phyloP scores from a whole-genome alignment of 768 basidiomycete species.

The Tulasnella sp. region DNA sequence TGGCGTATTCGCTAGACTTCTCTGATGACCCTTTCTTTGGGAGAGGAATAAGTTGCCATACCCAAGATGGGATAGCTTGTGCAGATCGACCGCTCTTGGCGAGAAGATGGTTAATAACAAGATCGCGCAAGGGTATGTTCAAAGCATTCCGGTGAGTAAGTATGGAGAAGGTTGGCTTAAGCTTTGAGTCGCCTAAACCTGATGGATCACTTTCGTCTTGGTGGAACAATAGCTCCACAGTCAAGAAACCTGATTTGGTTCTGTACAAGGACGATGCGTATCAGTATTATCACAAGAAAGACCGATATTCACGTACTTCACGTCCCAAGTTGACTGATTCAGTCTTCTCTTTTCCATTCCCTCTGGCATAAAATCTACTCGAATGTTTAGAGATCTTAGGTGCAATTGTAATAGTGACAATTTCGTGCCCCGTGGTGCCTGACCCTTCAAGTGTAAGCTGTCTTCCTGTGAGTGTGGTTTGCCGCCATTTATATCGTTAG shows the following conservation, averaged over 20 bases:
- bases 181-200: constrained; percentile 27
- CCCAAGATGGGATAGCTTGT: constrained; percentile 34
- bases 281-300: not conserved
- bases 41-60: constrained; percentile 37
- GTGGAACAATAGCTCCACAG: constrained; percentile 63
- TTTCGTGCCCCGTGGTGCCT: constrained; percentile 36
- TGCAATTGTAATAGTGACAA: constrained; percentile 54
- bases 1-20: too few relatives aligned
- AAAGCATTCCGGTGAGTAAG: constrained; percentile 53
- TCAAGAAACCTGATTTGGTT: constrained; percentile 51
- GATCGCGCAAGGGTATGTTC: constrained; percentile 35
- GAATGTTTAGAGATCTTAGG: constrained; percentile 53
- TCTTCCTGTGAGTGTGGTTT: too few relatives aligned
- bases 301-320: constrained; percentile 41
- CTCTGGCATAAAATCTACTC: constrained; percentile 59
- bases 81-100: constrained; percentile 32
- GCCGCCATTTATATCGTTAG: too few relatives aligned
- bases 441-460: too few relatives aligned
- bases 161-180: constrained; percentile 27
- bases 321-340: constrained; percentile 77
- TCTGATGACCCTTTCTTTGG: constrained; percentile 1
- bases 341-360: constrained; percentile 70
- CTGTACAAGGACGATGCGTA: constrained; percentile 28
- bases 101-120: constrained; percentile 36
- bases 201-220: constrained; percentile 30